Conservation (phyloP, 768 basidiomycete genomes). For the Dentipellis fragilis region DNA sequence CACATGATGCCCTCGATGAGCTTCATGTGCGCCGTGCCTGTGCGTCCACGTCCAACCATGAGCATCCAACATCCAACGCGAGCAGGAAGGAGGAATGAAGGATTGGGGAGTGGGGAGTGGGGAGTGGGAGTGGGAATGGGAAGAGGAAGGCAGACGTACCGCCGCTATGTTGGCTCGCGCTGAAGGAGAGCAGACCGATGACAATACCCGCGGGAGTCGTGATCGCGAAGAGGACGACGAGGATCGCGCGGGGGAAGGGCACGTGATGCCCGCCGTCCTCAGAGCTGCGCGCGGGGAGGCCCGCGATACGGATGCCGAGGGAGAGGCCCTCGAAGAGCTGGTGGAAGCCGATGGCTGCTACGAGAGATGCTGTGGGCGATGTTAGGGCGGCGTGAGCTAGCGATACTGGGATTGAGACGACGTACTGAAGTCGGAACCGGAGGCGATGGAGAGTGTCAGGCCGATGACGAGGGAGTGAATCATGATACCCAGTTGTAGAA, state of each 20-base stretch:
- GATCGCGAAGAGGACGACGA: constrained; percentile 58
- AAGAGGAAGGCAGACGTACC: constrained; percentile 11
- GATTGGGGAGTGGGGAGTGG: background rate
- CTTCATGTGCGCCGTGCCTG: constrained; percentile 28
- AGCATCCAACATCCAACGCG: background rate
- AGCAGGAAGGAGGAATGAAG: background rate
- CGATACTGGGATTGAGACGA: constrained; percentile 9
- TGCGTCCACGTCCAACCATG: constrained; percentile 17
- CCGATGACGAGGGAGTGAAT: constrained; percentile 77
- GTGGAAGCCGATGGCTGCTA: constrained; percentile 71
- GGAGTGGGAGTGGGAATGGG: background rate
- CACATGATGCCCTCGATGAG: constrained; percentile 68
- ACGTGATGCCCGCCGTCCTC: constrained; percentile 8
- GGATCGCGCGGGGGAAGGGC: constrained; percentile 34
- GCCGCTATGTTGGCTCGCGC: constrained; percentile 21
- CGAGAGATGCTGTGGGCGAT: constrained; percentile 44
- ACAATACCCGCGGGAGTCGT: constrained; percentile 66
- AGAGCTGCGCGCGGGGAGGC: constrained; percentile 35
- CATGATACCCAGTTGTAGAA: constrained; percentile 80
- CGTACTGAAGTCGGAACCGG: constrained; percentile 63
- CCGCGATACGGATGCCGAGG: constrained; percentile 70
- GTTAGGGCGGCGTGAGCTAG: background rate
- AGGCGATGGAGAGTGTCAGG: constrained; percentile 61
- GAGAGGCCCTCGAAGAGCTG: constrained; percentile 81
- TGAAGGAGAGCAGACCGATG: constrained; percentile 43